A percentile compares a stretch with the other conserved stretches of the same genome.
Evolutionary conservation across 257 asterid genomes (phyloP).

Genomic region (Solanum habrochaites): DNA sequence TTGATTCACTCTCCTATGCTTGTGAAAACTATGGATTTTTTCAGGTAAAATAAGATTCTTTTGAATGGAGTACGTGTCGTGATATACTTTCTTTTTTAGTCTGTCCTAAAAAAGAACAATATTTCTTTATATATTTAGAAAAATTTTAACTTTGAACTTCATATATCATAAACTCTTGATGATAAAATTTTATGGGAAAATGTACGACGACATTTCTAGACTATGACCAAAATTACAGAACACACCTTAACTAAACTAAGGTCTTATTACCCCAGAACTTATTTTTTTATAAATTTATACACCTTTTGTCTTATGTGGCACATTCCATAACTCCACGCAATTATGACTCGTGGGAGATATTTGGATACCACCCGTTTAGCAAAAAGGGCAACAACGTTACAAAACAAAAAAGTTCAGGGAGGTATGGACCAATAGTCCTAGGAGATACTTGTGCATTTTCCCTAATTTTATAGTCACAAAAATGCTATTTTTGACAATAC

Average conservation of each 20-base stretch:
- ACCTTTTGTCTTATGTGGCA: too few relatives aligned
- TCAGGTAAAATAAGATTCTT: slow-evolving; percentile 33
- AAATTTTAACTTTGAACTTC: background rate
- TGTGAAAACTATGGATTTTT: slow-evolving; percentile 71
- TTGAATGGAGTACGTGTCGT: background rate
- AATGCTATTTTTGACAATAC: background rate
- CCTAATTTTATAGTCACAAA: background rate
- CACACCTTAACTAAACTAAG: too few relatives aligned
- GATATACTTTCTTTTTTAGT: background rate
- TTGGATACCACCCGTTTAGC: too few relatives aligned
- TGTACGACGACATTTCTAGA: accelerated
- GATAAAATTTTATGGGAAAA: background rate
- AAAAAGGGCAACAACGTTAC: too few relatives aligned
- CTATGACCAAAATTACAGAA: too few relatives aligned
- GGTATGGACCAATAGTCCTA: too few relatives aligned
- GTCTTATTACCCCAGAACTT: too few relatives aligned
- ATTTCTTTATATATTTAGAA: background rate
- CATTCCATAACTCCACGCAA: too few relatives aligned
- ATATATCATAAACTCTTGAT: too few relatives aligned
- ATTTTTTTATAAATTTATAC: too few relatives aligned
- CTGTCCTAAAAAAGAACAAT: accelerated
- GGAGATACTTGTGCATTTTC: too few relatives aligned
- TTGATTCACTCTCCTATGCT: slow-evolving; percentile 48
- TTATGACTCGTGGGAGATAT: too few relatives aligned
- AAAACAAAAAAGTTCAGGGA: accelerated